Evolutionary conservation across 345 rosid species (phyloP).

Genomic region (Punica granatum): DNA sequence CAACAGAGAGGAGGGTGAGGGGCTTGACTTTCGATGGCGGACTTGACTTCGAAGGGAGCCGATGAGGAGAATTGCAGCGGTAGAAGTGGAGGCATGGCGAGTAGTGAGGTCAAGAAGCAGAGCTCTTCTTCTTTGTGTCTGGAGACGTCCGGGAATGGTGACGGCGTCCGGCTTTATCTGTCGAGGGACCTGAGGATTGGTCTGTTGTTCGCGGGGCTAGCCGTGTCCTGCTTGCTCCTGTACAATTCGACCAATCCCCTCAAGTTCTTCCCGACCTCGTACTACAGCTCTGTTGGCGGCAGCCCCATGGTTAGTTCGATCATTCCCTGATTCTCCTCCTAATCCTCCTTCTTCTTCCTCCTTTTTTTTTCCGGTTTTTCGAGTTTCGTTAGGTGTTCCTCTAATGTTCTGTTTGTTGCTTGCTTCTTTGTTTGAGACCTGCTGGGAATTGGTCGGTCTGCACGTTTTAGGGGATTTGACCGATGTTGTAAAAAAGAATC

Average conservation of each 20-base stretch:
- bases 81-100: background rate
- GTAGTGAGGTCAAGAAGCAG: background rate
- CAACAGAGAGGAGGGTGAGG: too few species aligned
- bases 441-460: too few species aligned
- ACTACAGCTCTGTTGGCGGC: background rate
- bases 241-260: conserved; percentile 7
- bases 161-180: background rate
- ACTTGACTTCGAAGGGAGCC: background rate
- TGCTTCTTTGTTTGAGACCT: too few species aligned
- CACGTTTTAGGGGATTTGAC: too few species aligned
- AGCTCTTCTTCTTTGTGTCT: background rate
- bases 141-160: background rate
- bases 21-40: background rate
- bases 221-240: conserved; percentile 8
- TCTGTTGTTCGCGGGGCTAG: conserved; percentile 7
- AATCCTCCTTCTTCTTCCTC: background rate
- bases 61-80: background rate
- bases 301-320: background rate
- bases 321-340: background rate
- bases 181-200: conserved; percentile 6
- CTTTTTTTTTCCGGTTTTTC: background rate
- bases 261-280: background rate
- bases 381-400: too few species aligned
- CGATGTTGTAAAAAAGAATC: too few species aligned
- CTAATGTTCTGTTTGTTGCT: background rate